These are phyloP conservation scores for Rhodocollybia butyracea DNA, from an alignment of 768 basidiomycete species.

Conservation along the genomic window DNA sequence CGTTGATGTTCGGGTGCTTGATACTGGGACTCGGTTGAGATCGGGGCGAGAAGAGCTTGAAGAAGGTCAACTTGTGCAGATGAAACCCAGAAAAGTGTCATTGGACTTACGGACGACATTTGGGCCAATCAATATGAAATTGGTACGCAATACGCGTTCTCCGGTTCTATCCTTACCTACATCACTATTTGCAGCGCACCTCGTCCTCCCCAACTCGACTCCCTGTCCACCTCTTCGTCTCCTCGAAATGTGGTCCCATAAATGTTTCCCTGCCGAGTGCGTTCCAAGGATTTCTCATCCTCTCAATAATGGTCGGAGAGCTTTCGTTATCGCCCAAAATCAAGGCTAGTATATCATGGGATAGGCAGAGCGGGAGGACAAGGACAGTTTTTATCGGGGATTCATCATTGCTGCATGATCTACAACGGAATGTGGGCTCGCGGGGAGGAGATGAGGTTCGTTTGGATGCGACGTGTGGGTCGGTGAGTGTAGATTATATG, in stretches of 20 bases:
- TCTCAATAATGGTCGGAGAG: neutral
- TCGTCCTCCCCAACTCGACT: neutral
- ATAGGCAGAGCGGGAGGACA: neutral
- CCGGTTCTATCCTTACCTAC: neutral
- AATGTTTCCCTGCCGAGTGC: neutral
- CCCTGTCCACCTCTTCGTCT: neutral
- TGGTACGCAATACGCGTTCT: neutral
- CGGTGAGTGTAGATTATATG: neutral
- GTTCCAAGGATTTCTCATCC: neutral
- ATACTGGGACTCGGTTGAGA: neutral
- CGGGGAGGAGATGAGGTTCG: slow-evolving; percentile 1
- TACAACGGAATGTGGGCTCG: neutral
- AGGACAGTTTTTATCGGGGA: slow-evolving; percentile 1
- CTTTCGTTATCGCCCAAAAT: neutral
- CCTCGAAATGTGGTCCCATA: neutral
- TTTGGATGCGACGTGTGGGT: slow-evolving; percentile 1
- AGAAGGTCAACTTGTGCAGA: too few relatives aligned
- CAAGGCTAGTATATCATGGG: neutral
- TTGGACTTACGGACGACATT: neutral
- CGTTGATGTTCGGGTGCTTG: neutral
- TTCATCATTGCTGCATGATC: neutral
- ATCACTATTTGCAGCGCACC: neutral
- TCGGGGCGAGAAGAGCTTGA: too few relatives aligned
- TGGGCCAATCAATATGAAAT: neutral
- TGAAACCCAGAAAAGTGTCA: neutral